A percentile compares a stretch with the other conserved stretches of the same genome.
phyloP scores from a whole-genome alignment of 805 yeast genomes.

The Schwanniomyces vanrijiae region DNA sequence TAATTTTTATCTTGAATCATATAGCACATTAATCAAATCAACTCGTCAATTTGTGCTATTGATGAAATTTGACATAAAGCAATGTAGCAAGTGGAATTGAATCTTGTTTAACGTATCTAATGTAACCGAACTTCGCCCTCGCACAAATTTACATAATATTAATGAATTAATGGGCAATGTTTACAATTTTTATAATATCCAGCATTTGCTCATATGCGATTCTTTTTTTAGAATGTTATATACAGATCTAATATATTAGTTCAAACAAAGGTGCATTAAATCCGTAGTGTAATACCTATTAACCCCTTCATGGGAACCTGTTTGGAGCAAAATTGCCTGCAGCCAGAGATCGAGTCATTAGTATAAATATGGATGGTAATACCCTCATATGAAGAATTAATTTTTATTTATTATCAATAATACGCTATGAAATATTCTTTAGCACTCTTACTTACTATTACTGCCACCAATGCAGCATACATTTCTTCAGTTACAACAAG shows the following conservation, averaged over 20 bases:
- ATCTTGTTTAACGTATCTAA: background rate
- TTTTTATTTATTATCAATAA: background rate
- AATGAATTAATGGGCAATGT: background rate
- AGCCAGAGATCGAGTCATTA: background rate
- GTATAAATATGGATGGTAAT: background rate
- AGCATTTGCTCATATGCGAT: background rate
- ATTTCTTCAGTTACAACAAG: constrained; percentile 15
- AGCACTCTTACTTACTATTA: constrained; percentile 10
- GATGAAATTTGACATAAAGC: background rate
- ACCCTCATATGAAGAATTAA: background rate
- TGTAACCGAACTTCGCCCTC: background rate
- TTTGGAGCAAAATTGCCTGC: background rate
- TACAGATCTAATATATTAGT: background rate
- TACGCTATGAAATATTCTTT: constrained; percentile 6
- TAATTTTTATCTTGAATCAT: too few species aligned
- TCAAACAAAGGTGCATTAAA: background rate
- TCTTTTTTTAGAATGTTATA: background rate
- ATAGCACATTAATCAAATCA: too few species aligned
- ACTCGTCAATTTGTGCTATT: too few species aligned
- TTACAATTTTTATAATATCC: background rate
- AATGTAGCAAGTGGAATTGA: background rate
- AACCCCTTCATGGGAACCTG: background rate
- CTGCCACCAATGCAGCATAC: constrained; percentile 20
- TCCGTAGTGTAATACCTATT: background rate
- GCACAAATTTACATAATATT: background rate